These are phyloP conservation scores for Flaveria brownii DNA, from an alignment of 129 eudicot species.

Conservation along the genomic window DNA sequence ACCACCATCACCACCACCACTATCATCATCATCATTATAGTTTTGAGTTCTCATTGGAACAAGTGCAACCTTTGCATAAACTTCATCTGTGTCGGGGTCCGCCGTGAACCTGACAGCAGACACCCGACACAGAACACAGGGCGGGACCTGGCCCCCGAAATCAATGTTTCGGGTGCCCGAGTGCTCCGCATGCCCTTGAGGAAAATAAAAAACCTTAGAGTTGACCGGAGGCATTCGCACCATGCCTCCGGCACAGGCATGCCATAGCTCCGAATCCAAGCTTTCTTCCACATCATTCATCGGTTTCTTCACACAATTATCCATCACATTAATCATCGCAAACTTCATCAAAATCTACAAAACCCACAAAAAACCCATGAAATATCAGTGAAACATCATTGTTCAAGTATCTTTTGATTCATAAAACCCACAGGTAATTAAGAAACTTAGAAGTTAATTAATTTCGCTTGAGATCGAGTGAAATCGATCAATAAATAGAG, in stretches of 20 bases:
- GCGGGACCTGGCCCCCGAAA: conserved; percentile 42
- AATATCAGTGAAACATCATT: too few relatives aligned
- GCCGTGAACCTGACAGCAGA: conserved; percentile 60
- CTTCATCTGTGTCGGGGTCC: conserved; percentile 73
- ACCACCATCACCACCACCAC: conserved; percentile 37
- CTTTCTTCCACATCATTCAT: conserved; percentile 33
- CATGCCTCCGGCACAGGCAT: conserved; percentile 94
- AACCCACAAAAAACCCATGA: neutral
- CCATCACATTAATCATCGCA: conserved; percentile 57
- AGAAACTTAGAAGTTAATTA: too few relatives aligned
- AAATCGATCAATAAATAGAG: conserved; percentile 15
- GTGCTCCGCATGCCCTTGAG: conserved; percentile 88
- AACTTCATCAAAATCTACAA: neutral
- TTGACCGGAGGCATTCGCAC: conserved; percentile 74
- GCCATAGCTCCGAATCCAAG: conserved; percentile 89
- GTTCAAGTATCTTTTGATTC: too few relatives aligned
- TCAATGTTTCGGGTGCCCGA: conserved; percentile 41
- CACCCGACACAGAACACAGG: conserved; percentile 53
- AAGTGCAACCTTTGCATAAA: conserved; percentile 61
- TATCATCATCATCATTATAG: conserved; percentile 36
- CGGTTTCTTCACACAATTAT: conserved; percentile 2
- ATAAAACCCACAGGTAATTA: too few relatives aligned
- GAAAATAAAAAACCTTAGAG: conserved; percentile 73
- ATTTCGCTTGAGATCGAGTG: too few relatives aligned
- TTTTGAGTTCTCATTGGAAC: conserved; percentile 40